Evolutionary conservation across 352 stramenopile species (phyloP), one percentile per base, ranked within the genome.

Genomic region (Halophytophthora polymorphica): DNA sequence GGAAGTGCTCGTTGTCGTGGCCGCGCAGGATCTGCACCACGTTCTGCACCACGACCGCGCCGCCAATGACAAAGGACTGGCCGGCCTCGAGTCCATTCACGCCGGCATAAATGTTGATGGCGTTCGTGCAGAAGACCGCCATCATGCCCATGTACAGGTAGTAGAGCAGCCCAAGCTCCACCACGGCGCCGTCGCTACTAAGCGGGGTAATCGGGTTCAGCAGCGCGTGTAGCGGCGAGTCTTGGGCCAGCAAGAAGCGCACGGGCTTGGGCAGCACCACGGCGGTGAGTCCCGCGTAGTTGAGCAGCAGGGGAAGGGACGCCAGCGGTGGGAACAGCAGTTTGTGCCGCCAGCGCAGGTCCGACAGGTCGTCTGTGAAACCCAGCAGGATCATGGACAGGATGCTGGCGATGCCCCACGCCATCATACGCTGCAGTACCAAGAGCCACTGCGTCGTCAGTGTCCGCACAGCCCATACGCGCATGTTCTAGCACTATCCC

Each of bases 21-120:
- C 72, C 73, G 14, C 78, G 75, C 45, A 82, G 47, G 40, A 99
- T 97, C 67, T 99, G 96, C 42, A 97, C 77, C 6, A 98, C 53
- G 69, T 98, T 99, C 64, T 98, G 96, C 14, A 96, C 64, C 15
- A 98, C 69, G 12, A 99, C 92, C 7, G 93, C 90, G 51, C 81
- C 93, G n/a, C 79, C 95, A 64, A 97, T 96, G 13, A 97, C 77
- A 43, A 95, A 84, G 11, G 83, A 87, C 61, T 99, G 96, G 11
- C 97, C 97, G 3, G 90, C 93, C 65, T 99, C 97, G 6, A 99
- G 79, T 0, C 97, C 97, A 66, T 99, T 99, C 53, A 99, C 97
- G 34, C 97, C 97, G 8, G 97, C 97, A 66, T 99, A 99, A 54
- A 99, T 99, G 73, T 99, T 99, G 66, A 99, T 99, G 3, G 96